phyloP scores from a whole-genome alignment of 257 asterid species.

The Solanum clarkiae region DNA sequence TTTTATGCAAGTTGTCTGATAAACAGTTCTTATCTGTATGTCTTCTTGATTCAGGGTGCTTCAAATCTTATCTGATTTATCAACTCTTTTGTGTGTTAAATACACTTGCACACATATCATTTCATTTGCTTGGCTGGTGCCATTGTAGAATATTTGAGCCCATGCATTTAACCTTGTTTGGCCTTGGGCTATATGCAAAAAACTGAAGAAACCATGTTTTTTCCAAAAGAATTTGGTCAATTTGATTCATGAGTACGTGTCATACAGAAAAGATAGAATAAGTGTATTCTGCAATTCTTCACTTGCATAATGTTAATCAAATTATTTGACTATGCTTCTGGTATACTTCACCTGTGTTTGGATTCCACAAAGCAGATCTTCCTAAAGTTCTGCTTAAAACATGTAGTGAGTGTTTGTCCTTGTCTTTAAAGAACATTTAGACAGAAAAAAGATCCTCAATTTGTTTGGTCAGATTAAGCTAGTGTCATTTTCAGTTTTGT shows the following conservation, averaged over 20 bases:
- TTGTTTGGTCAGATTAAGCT: neutral
- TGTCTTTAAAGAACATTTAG: neutral
- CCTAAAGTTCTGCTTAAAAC: neutral
- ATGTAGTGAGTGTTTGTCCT: neutral
- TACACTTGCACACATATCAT: neutral
- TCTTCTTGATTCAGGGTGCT: neutral
- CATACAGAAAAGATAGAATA: neutral
- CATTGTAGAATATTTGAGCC: neutral
- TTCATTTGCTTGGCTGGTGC: neutral
- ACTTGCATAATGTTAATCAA: neutral
- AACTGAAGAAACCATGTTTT: neutral
- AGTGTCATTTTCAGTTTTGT: neutral
- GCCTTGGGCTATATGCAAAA: neutral
- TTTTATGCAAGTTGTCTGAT: neutral
- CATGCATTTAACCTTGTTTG: neutral
- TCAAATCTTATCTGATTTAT: neutral
- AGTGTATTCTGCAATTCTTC: neutral
- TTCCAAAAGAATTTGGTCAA: neutral
- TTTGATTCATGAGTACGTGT: neutral
- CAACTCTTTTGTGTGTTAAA: neutral
- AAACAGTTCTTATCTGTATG: neutral
- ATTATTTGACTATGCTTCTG: neutral
- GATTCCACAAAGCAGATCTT: neutral
- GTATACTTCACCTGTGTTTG: neutral
- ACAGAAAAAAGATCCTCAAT: neutral